Evolutionary conservation across 2,329 filamentous ascomycete genomes (phyloP).

Genomic region (Fusarium newnesense): DNA sequence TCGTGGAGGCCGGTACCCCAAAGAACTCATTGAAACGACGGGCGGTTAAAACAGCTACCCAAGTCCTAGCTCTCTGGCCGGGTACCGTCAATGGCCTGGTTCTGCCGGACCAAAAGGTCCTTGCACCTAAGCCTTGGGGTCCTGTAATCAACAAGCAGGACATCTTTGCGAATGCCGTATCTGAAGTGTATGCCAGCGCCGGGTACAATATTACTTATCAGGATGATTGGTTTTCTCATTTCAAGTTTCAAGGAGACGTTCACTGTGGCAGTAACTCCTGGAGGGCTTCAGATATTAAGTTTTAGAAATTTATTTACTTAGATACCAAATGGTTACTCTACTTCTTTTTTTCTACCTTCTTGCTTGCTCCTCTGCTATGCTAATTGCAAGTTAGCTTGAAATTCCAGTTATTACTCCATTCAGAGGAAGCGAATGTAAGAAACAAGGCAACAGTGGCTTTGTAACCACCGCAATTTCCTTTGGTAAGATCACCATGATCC

Average conservation of each 20-base stretch:
- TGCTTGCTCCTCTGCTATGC: too few relatives aligned
- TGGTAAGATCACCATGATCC: too few relatives aligned
- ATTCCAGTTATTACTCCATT: too few relatives aligned
- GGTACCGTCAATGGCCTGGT: conserved; percentile 39
- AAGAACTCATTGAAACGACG: neutral
- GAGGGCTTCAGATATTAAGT: neutral
- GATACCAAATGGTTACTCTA: neutral
- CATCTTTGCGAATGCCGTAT: conserved; percentile 36
- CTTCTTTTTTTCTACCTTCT: too few relatives aligned
- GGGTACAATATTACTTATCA: conserved; percentile 38
- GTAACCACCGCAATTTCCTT: too few relatives aligned
- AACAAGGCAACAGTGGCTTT: too few relatives aligned
- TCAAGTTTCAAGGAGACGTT: conserved; percentile 38
- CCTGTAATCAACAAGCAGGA: conserved; percentile 42
- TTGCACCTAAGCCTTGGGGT: conserved; percentile 43
- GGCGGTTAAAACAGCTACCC: neutral
- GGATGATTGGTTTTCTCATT: conserved; percentile 46
- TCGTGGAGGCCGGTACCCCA: conserved; percentile 18
- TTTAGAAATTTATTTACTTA: neutral
- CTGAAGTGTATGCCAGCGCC: conserved; percentile 34
- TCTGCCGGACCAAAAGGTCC: conserved; percentile 11
- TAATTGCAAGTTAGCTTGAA: too few relatives aligned
- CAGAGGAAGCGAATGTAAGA: too few relatives aligned
- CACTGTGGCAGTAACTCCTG: conserved; percentile 39
- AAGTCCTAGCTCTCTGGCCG: conserved; percentile 21